Percentiles rank a stretch among this genome's conserved stretches.
phyloP scores from a whole-genome alignment of 768 basidiomycete genomes.

The Clitopilus passeckerianus region DNA sequence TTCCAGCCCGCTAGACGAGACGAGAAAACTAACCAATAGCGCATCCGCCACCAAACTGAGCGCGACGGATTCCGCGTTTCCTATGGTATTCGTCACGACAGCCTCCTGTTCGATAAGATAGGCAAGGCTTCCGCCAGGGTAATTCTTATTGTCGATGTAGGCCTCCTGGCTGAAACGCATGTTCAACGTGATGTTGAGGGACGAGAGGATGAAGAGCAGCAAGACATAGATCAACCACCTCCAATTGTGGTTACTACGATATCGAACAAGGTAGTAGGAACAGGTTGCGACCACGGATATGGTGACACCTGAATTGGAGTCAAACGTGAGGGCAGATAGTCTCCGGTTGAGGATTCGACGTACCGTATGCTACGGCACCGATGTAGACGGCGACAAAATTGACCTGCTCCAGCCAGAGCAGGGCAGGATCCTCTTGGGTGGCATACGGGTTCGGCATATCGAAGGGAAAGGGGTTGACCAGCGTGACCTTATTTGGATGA shows the following conservation, averaged over 20 bases:
- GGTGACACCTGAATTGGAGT: neutral
- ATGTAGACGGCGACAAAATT: neutral
- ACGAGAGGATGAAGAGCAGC: neutral
- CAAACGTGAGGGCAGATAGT: neutral
- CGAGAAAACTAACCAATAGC: slow-evolving; percentile 10
- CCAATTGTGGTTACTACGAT: neutral
- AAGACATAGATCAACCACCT: neutral
- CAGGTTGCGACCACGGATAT: neutral
- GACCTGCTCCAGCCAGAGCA: neutral
- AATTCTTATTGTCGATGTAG: slow-evolving; percentile 9
- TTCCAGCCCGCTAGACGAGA: neutral
- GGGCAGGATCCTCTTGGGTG: neutral
- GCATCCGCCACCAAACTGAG: slow-evolving; percentile 22
- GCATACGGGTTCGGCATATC: neutral
- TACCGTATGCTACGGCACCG: slow-evolving; percentile 1
- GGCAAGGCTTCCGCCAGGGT: slow-evolving; percentile 6
- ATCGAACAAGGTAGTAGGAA: neutral
- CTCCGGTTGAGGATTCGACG: neutral
- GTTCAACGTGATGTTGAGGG: neutral
- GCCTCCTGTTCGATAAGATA: slow-evolving; percentile 2
- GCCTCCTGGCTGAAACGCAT: slow-evolving; percentile 1
- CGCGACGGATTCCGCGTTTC: slow-evolving; percentile 10
- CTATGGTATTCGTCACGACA: slow-evolving; percentile 6
- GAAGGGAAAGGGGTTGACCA: neutral
- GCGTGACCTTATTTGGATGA: neutral